Conservation (phyloP, 1,139 yeast genomes). For the Citeromyces hawaiiensis region DNA sequence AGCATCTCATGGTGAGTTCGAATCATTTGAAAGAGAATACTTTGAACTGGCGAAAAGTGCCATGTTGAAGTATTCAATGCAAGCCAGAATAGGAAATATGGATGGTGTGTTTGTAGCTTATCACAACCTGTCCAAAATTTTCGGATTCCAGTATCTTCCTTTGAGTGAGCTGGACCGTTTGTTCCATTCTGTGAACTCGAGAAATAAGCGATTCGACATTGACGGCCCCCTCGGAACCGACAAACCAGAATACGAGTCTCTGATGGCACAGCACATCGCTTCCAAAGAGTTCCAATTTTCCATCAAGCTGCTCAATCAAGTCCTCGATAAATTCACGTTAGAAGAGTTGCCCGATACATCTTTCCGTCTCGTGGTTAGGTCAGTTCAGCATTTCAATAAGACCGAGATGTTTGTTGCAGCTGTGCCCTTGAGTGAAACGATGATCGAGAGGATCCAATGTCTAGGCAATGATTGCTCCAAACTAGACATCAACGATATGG, state of each 20-base stretch:
- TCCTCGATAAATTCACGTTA: conserved; percentile 27
- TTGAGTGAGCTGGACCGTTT: conserved; percentile 55
- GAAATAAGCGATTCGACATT: conserved; percentile 2
- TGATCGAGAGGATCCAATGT: conserved; percentile 16
- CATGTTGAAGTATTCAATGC: conserved; percentile 72
- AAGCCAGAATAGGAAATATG: conserved; percentile 93
- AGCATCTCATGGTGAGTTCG: conserved; percentile 47
- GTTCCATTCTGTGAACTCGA: conserved; percentile 20
- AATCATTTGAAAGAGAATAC: conserved; percentile 71
- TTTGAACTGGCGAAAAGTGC: conserved; percentile 67
- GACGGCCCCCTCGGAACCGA: conserved; percentile 7
- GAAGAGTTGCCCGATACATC: conserved; percentile 9
- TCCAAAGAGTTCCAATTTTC: conserved; percentile 61
- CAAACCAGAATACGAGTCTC: conserved; percentile 12
- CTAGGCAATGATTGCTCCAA: conserved; percentile 8
- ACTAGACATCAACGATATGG: conserved; percentile 4
- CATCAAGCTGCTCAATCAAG: conserved; percentile 36
- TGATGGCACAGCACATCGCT: conserved; percentile 41
- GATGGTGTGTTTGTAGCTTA: conserved; percentile 91
- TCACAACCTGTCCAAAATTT: conserved; percentile 68
- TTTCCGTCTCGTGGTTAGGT: conserved; percentile 4
- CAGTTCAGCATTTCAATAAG: conserved; percentile 6
- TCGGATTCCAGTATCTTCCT: conserved; percentile 87
- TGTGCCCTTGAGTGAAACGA: conserved; percentile 19
- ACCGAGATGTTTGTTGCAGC: conserved; percentile 19